Conservation (phyloP, 805 yeast species). For the Maudiozyma bulderi region DNA sequence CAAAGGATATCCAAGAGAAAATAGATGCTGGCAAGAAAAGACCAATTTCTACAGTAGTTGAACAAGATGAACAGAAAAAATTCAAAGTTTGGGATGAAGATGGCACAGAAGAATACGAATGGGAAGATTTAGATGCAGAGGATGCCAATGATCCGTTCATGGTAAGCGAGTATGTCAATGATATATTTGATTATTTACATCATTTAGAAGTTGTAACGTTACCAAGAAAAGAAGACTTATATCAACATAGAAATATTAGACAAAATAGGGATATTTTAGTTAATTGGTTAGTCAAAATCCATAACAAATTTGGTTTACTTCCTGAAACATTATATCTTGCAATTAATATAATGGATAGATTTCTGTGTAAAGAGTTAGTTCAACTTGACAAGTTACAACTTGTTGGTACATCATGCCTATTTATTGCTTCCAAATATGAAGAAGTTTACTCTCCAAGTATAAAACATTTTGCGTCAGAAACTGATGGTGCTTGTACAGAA, state of each 20-base stretch:
- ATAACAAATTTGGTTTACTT: conserved; percentile 67
- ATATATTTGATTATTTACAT: conserved; percentile 72
- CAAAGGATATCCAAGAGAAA: conserved; percentile 4
- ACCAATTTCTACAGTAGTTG: conserved; percentile 29
- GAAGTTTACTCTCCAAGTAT: conserved; percentile 88
- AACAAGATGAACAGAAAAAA: conserved; percentile 27
- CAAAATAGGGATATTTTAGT: conserved; percentile 64
- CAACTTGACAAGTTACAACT: conserved; percentile 76
- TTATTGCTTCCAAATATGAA: conserved; percentile 88
- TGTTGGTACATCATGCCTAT: conserved; percentile 76
- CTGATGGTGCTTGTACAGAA: conserved; percentile 75
- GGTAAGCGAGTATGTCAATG: conserved; percentile 89
- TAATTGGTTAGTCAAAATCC: conserved; percentile 93
- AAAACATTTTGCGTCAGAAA: conserved; percentile 74
- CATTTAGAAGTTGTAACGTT: conserved; percentile 62
- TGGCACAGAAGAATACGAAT: conserved; percentile 31
- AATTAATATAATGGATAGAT: conserved; percentile 79
- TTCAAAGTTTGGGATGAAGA: conserved; percentile 26
- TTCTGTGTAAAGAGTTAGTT: conserved; percentile 65
- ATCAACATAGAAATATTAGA: conserved; percentile 35
- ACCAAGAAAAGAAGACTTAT: conserved; percentile 38
- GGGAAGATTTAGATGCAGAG: conserved; percentile 77
- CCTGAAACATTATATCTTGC: conserved; percentile 85
- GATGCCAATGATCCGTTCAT: conserved; percentile 75
- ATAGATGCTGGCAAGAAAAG: conserved; percentile 24